Conservation (phyloP, 1,284 basidiomycete species). For the Cutaneotrichosporon mucoides region DNA sequence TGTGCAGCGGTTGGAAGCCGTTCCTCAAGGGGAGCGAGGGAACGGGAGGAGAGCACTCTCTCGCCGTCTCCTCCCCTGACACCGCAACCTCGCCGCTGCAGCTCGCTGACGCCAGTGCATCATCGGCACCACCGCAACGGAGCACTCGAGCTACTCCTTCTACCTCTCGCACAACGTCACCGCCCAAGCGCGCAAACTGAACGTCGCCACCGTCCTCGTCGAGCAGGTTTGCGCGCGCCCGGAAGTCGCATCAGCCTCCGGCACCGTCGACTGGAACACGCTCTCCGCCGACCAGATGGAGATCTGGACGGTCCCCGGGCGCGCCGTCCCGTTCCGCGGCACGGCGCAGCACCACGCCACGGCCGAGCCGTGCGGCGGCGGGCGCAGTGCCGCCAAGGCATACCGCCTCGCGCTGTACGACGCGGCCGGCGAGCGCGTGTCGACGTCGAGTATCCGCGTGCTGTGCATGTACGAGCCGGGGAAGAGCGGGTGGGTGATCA, state of each 20-base stretch:
- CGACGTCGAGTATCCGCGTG: constrained; percentile 27
- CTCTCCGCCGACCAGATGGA: constrained; percentile 2
- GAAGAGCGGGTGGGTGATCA: constrained; percentile 28
- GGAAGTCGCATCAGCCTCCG: not conserved
- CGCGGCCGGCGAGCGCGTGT: constrained; percentile 24
- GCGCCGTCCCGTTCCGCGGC: constrained; percentile 14
- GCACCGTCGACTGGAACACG: constrained; percentile 9
- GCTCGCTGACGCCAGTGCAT: constrained; percentile 26
- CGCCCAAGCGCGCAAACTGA: constrained; percentile 9
- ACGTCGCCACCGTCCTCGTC: constrained; percentile 29
- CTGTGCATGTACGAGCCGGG: constrained; percentile 38
- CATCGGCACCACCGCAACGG: constrained; percentile 19
- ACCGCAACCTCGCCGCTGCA: too few relatives aligned
- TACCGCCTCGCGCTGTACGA: constrained; percentile 37
- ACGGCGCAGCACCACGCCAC: constrained; percentile 22
- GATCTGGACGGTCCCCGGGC: constrained; percentile 4
- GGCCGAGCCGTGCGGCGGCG: constrained; percentile 24
- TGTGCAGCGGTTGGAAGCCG: too few relatives aligned
- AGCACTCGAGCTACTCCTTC: constrained; percentile 28
- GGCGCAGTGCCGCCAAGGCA: constrained; percentile 28
- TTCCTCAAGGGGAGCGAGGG: too few relatives aligned
- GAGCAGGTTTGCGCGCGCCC: constrained; percentile 39
- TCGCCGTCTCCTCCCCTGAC: too few relatives aligned
- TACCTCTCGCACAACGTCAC: constrained; percentile 23
- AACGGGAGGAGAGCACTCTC: too few relatives aligned